Base-by-base conservation (phyloP, 2,329 filamentous ascomycete genomes). In the Lasiodiplodia sp. region DNA sequence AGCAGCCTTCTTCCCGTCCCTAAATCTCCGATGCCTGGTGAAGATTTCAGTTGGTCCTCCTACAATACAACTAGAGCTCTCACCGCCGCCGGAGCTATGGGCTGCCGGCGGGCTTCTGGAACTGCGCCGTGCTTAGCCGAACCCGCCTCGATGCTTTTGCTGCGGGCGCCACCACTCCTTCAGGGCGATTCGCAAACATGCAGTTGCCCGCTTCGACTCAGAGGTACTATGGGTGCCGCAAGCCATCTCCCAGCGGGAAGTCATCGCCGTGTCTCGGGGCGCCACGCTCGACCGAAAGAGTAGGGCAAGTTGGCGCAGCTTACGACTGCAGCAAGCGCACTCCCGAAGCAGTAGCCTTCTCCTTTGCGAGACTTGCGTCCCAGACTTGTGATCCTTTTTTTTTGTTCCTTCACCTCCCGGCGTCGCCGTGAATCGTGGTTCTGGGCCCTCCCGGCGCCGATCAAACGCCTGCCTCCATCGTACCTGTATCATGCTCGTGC, bases 381-480 rank as follows among this genome's bases (percentile, higher is more conserved):
- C 40, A 18, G 40, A 16, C 14, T 18, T 44, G 4, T 21, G 40
- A 47, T 47, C 18, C 40, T n/a, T 21, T 11, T 21, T 47, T 47
- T 47, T 47, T 21, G 11, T 11, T 11, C 10, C 4, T 8, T 18
- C 16, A 8, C 18, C 40, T 44, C 44, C 11, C 31, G 60, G 14
- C 14, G 47, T n/a, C 7, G 16, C 60, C 44, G 44, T 64, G 60
- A 28, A 25, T n/a, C 28, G 12, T 49, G 8, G 44, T 47, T 23
- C 31, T 52, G 10, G 10, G 28, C 23, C 44, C 16, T 38, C 28
- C 60, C 44, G 14, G 51, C 28, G 47, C 11, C 47, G 60, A 64
- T 64, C 60, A 64, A 64, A 64, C 60, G 47, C 38, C 3, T 47
- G 56, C n/a, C 34, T 23, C n/a, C 28, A 14, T 49, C 49, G 40